A percentile compares a stretch with the other conserved stretches of the same genome.
Conservation (phyloP, 2,329 filamentous ascomycete genomes). For the Tolypocladium capitatum region DNA sequence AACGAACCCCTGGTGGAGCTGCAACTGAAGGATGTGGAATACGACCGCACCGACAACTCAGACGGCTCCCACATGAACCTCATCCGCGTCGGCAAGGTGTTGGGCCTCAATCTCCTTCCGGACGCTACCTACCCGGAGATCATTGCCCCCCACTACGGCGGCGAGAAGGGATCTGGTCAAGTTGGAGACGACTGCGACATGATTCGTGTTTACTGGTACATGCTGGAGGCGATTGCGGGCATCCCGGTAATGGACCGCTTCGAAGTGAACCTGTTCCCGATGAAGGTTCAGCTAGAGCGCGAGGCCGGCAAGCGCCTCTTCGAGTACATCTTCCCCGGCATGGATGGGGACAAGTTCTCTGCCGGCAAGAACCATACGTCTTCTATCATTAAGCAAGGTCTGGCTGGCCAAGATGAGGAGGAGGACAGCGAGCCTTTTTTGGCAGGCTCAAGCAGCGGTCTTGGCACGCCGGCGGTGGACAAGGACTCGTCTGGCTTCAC, state of each 20-base stretch:
- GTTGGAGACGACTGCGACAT: slow-evolving; percentile 53
- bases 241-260: slow-evolving; percentile 97
- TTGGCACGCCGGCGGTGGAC: slow-evolving; percentile 24
- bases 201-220: slow-evolving; percentile 92
- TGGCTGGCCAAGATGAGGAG: slow-evolving; percentile 25
- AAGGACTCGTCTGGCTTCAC: slow-evolving; percentile 37
- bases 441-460: slow-evolving; percentile 24
- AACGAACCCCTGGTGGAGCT: slow-evolving; percentile 85
- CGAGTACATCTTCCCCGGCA: slow-evolving; percentile 91
- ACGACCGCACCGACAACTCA: slow-evolving; percentile 90
- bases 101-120: slow-evolving; percentile 78
- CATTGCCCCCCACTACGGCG: slow-evolving; percentile 76
- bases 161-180: slow-evolving; percentile 35
- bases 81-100: slow-evolving; percentile 75
- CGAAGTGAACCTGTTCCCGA: slow-evolving; percentile 82
- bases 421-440: slow-evolving; percentile 33
- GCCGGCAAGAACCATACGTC: slow-evolving; percentile 46
- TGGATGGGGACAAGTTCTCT: slow-evolving; percentile 39
- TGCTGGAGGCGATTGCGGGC: slow-evolving; percentile 94
- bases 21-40: slow-evolving; percentile 80
- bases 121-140: slow-evolving; percentile 94
- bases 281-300: slow-evolving; percentile 86
- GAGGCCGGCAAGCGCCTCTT: slow-evolving; percentile 89
- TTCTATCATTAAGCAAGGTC: slow-evolving; percentile 34
- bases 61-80: slow-evolving; percentile 94